A percentile compares a stretch with the other conserved stretches of the same genome.
These are phyloP conservation scores for Rhinocladiella similis DNA, from an alignment of 2,329 filamentous ascomycete genomes.

Conservation along the genomic window DNA sequence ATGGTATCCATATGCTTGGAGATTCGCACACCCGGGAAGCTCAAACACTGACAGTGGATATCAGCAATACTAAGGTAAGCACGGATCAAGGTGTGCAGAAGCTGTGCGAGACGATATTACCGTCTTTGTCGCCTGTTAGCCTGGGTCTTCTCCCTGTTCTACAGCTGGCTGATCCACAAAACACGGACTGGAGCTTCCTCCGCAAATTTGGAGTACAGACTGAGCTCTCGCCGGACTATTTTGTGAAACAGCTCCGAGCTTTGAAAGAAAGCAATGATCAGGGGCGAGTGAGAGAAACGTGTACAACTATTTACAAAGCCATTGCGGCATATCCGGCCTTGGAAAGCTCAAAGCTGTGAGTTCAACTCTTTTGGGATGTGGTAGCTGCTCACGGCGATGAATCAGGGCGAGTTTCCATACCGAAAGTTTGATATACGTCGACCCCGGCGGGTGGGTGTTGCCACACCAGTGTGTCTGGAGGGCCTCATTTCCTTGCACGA, in stretches of 20 bases:
- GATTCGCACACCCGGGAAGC: not conserved
- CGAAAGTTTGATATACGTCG: slow-evolving; percentile 11
- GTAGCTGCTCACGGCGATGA: slow-evolving; percentile 9
- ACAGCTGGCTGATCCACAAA: slow-evolving; percentile 6
- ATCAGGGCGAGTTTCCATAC: slow-evolving; percentile 5
- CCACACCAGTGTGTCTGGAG: slow-evolving; percentile 10
- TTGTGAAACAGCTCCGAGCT: slow-evolving; percentile 10
- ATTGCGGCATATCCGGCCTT: slow-evolving; percentile 4
- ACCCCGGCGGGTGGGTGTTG: slow-evolving; percentile 4
- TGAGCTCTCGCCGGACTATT: slow-evolving; percentile 9
- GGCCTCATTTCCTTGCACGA: slow-evolving; percentile 11
- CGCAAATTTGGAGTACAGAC: slow-evolving; percentile 12
- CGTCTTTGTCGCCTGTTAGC: slow-evolving; percentile 7
- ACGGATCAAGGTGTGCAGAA: slow-evolving; percentile 13
- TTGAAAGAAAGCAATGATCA: slow-evolving; percentile 10
- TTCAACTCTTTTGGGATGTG: slow-evolving; percentile 4
- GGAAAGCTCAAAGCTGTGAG: slow-evolving; percentile 6
- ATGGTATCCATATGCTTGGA: slow-evolving; percentile 5
- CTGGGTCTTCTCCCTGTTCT: slow-evolving; percentile 10
- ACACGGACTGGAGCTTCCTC: slow-evolving; percentile 11
- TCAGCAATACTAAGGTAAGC: slow-evolving; percentile 7
- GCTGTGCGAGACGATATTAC: slow-evolving; percentile 13
- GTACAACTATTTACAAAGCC: slow-evolving; percentile 9
- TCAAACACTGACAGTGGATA: slow-evolving; percentile 6
- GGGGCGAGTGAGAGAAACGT: not conserved